A percentile compares a stretch with the other conserved stretches of the same genome.
These are phyloP conservation scores for Leptomonas pyrrhocoris DNA, from an alignment of 208 protist species.

Conservation along the genomic window DNA sequence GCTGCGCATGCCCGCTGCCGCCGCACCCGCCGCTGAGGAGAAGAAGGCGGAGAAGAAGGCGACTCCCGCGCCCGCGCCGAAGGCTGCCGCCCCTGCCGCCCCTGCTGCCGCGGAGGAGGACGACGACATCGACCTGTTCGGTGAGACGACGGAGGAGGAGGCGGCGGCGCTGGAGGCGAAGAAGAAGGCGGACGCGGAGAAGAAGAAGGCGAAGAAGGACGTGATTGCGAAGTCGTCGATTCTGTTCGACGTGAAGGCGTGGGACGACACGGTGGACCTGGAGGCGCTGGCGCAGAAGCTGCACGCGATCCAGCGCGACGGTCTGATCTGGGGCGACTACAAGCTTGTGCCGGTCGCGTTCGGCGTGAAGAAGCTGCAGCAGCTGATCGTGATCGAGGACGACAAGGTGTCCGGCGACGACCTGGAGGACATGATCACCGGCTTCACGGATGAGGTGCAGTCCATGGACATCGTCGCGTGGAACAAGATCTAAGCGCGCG, in stretches of 20 bases:
- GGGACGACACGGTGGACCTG: constrained; percentile 92
- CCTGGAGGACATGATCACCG: constrained; percentile 93
- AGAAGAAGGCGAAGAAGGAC: constrained; percentile 84
- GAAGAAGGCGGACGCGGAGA: constrained; percentile 83
- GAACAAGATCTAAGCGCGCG: constrained; percentile 95
- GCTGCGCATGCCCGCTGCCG: constrained; percentile 21
- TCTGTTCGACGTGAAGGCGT: constrained; percentile 94
- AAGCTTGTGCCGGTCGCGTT: constrained; percentile 94
- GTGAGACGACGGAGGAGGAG: constrained; percentile 88
- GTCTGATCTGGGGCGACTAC: constrained; percentile 92
- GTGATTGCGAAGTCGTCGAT: constrained; percentile 91
- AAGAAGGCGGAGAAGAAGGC: constrained; percentile 30
- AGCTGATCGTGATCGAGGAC: constrained; percentile 94
- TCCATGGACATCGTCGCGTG: constrained; percentile 95
- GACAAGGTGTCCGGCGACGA: constrained; percentile 94
- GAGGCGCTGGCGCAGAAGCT: constrained; percentile 86
- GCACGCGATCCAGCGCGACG: constrained; percentile 83
- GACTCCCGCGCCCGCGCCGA: constrained; percentile 34
- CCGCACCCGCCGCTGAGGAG: constrained; percentile 22
- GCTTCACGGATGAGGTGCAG: constrained; percentile 95
- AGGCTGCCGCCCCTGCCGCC: constrained; percentile 28
- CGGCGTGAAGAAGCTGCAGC: constrained; percentile 97
- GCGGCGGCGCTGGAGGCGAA: constrained; percentile 84
- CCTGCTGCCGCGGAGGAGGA: constrained; percentile 61
- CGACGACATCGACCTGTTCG: constrained; percentile 92